These are phyloP conservation scores for Erythrophleum ivorense DNA, from an alignment of 331 rosid species.

Conservation along the genomic window DNA sequence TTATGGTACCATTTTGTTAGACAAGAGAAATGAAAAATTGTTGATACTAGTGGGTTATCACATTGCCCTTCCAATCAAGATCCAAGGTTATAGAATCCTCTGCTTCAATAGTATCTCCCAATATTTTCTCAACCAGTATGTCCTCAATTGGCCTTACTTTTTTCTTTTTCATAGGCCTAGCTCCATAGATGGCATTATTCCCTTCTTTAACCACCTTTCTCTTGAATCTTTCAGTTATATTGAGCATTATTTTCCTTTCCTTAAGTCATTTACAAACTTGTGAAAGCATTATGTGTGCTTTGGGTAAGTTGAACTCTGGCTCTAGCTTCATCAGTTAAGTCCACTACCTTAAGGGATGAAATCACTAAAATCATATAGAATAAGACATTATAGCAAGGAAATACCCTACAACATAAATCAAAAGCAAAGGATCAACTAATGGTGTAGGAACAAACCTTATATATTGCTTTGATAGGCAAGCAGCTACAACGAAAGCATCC, in stretches of 20 bases:
- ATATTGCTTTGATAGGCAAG: too few relatives aligned
- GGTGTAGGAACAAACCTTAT: too few relatives aligned
- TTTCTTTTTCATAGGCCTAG: neutral
- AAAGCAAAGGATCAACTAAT: too few relatives aligned
- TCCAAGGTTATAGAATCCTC: neutral
- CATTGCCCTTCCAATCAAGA: neutral
- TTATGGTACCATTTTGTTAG: too few relatives aligned
- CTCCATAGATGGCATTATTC: neutral
- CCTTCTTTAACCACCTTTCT: slow-evolving; percentile 12
- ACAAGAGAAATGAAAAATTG: too few relatives aligned
- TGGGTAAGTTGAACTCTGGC: too few relatives aligned
- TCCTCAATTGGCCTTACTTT: neutral
- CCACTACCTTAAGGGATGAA: too few relatives aligned
- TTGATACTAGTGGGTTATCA: neutral
- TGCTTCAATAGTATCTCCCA: neutral
- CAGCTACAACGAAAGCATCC: too few relatives aligned
- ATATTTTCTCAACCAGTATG: neutral
- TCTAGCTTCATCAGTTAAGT: too few relatives aligned
- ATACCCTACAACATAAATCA: too few relatives aligned
- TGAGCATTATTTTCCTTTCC: neutral
- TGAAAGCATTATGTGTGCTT: neutral
- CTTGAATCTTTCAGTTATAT: neutral
- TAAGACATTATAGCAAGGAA: too few relatives aligned
- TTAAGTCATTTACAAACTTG: slow-evolving; percentile 2
- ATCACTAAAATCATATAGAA: too few relatives aligned